These are phyloP conservation scores for Begonia peltatifolia DNA, from an alignment of 306 rosid genomes.

Conservation along the genomic window DNA sequence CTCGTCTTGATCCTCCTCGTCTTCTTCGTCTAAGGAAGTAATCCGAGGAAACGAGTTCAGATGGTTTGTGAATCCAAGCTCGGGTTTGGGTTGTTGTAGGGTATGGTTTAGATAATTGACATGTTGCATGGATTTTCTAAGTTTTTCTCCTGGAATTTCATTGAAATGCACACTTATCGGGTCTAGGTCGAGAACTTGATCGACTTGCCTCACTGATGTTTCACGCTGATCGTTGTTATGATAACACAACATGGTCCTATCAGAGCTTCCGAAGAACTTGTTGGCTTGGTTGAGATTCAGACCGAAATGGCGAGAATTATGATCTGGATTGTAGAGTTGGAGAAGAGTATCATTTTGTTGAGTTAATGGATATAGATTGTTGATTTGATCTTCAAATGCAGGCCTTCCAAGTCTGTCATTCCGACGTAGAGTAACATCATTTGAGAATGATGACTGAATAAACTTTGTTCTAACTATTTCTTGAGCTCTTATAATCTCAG, in stretches of 20 bases:
- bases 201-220: neutral
- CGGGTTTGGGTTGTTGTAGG: too few relatives aligned
- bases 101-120: neutral
- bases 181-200: neutral
- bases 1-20: neutral
- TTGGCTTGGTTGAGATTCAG: too few relatives aligned
- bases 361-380: too few relatives aligned
- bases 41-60: neutral
- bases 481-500: constrained; percentile 6
- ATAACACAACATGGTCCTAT: too few relatives aligned
- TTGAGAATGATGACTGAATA: neutral
- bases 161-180: neutral
- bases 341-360: too few relatives aligned
- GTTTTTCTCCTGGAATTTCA: neutral
- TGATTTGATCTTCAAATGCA: neutral
- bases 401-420: neutral
- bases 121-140: neutral
- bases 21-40: neutral
- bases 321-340: too few relatives aligned
- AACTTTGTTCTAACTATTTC: constrained; percentile 7
- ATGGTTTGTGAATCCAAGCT: too few relatives aligned
- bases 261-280: too few relatives aligned
- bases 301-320: too few relatives aligned
- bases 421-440: neutral
- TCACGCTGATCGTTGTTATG: too few relatives aligned